phyloP scores from a whole-genome alignment of 768 basidiomycete species.

The Imleria badia region DNA sequence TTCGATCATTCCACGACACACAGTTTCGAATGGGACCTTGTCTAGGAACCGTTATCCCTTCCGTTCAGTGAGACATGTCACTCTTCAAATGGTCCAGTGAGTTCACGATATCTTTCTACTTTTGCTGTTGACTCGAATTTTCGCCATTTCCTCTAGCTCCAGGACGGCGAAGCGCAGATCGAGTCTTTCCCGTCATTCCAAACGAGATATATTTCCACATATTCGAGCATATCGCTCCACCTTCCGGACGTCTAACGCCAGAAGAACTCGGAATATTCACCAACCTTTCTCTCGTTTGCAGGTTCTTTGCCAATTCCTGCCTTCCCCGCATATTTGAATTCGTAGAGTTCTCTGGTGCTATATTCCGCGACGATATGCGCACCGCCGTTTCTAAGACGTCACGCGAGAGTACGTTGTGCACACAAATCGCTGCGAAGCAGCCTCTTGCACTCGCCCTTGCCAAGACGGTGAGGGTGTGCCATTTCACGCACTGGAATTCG shows the following conservation, averaged over 20 bases:
- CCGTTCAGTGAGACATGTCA: too few relatives aligned
- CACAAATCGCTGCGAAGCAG: constrained; percentile 24
- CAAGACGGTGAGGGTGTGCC: constrained; percentile 28
- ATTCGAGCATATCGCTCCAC: constrained; percentile 34
- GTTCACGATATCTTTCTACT: neutral
- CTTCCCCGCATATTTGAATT: constrained; percentile 41
- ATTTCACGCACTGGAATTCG: constrained; percentile 2
- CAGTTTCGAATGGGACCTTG: too few relatives aligned
- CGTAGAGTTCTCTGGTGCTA: constrained; percentile 22
- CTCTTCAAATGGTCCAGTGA: too few relatives aligned
- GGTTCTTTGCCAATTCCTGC: constrained; percentile 40
- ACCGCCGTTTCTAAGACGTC: neutral
- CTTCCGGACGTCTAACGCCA: constrained; percentile 4
- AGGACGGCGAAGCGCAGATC: constrained; percentile 12
- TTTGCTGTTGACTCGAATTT: neutral
- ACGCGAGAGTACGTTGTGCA: constrained; percentile 21
- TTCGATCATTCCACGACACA: too few relatives aligned
- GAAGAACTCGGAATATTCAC: constrained; percentile 14
- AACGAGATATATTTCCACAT: constrained; percentile 46
- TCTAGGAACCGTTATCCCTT: too few relatives aligned
- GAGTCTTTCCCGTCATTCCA: constrained; percentile 34
- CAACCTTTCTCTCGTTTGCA: constrained; percentile 41
- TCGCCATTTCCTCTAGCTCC: constrained; percentile 23
- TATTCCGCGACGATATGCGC: constrained; percentile 11
- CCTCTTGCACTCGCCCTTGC: constrained; percentile 32